phyloP scores from a whole-genome alignment of 2,329 filamentous ascomycete genomes.

The Moelleriella libera region DNA sequence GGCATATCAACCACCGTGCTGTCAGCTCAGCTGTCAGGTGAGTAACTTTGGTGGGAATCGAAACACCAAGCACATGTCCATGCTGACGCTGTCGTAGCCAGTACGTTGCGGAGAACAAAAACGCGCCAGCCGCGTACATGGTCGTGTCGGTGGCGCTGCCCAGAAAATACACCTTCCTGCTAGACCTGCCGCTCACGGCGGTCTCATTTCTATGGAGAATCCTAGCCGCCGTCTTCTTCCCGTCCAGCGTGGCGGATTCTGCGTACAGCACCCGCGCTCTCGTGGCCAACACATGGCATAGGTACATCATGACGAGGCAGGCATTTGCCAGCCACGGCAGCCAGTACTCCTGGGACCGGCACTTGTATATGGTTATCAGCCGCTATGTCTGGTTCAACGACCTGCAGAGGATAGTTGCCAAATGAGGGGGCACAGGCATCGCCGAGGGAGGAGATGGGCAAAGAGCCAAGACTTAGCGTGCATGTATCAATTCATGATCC shows the following conservation, averaged over 20 bases:
- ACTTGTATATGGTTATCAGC: conserved; percentile 23
- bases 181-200: conserved; percentile 21
- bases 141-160: conserved; percentile 19
- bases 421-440: background rate
- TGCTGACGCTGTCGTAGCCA: conserved; percentile 7
- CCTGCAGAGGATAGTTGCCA: conserved; percentile 6
- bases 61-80: background rate
- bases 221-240: conserved; percentile 7
- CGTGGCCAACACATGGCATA: conserved; percentile 19
- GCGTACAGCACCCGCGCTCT: conserved; percentile 14
- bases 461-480: background rate
- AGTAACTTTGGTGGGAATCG: background rate
- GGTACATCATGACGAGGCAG: conserved; percentile 18
- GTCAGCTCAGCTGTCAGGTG: conserved; percentile 23
- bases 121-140: conserved; percentile 19
- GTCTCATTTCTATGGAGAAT: conserved; percentile 17
- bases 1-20: conserved; percentile 24
- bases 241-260: conserved; percentile 5
- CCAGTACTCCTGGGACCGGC: conserved; percentile 25
- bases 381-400: conserved; percentile 26
- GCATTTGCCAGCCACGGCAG: conserved; percentile 22
- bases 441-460: background rate
- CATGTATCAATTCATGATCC: background rate
- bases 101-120: conserved; percentile 13
- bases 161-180: conserved; percentile 22